A percentile compares a stretch with the other conserved stretches of the same genome.
phyloP scores from a whole-genome alignment of 257 asterid species.

The Avicennia marina region DNA sequence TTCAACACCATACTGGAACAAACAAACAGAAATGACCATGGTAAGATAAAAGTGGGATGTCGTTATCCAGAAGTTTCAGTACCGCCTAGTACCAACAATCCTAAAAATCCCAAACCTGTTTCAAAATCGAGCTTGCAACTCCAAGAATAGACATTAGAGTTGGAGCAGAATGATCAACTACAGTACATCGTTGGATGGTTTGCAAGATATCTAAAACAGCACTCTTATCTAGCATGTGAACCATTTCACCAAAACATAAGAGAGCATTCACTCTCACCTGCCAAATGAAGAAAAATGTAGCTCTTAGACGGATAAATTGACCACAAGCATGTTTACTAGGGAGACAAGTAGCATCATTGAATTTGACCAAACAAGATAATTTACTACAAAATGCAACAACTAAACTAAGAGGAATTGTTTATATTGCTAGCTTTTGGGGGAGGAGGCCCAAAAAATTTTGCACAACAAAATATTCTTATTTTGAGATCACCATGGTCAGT shows the following conservation, averaged over 20 bases:
- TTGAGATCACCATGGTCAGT: too few species aligned
- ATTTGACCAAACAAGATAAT: neutral
- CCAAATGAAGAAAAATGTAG: slow-evolving; percentile 17
- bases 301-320: slow-evolving; percentile 1
- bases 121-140: slow-evolving; percentile 77
- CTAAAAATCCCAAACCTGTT: slow-evolving; percentile 59
- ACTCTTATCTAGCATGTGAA: slow-evolving; percentile 76
- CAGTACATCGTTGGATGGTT: slow-evolving; percentile 89
- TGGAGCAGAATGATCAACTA: slow-evolving; percentile 98
- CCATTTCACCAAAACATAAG: slow-evolving; percentile 82
- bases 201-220: slow-evolving; percentile 77
- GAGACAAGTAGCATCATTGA: neutral
- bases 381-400: neutral
- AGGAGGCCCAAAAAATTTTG: too few species aligned
- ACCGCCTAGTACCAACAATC: too few species aligned
- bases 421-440: neutral
- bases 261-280: slow-evolving; percentile 99
- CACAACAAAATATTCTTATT: too few species aligned
- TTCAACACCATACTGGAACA: slow-evolving; percentile 80
- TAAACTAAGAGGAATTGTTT: neutral
- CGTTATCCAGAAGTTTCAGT: too few species aligned
- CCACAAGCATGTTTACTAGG: neutral
- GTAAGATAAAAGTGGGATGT: slow-evolving; percentile 6
- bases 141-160: slow-evolving; percentile 99
- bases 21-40: slow-evolving; percentile 20